Evolutionary conservation across 2,329 filamentous ascomycete species (phyloP).

Genomic region (Fusarium brevicatenulatum): DNA sequence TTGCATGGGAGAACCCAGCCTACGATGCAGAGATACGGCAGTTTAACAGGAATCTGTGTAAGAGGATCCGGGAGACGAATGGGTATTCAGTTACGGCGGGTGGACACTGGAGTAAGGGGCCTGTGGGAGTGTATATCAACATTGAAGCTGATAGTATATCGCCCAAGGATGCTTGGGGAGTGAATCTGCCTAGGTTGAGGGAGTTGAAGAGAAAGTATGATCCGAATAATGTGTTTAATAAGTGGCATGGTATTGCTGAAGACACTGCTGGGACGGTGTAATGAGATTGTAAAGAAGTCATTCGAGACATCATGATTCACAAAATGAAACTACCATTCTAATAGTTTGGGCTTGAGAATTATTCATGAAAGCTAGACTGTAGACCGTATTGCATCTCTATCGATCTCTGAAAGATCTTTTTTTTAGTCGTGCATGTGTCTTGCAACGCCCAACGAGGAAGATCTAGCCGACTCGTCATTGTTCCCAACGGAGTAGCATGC

Average conservation of each 20-base stretch:
- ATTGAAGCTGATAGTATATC: conserved; percentile 40
- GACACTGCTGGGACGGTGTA: background rate
- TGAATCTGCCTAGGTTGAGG: conserved; percentile 44
- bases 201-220: conserved; percentile 50
- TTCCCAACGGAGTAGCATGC: background rate
- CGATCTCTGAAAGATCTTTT: too few species aligned
- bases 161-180: conserved; percentile 47
- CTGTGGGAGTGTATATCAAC: conserved; percentile 47
- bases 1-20: conserved; percentile 53
- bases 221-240: conserved; percentile 49
- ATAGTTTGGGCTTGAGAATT: too few species aligned
- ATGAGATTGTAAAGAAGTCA: background rate
- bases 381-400: background rate
- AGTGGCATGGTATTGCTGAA: conserved; percentile 42
- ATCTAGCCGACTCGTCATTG: background rate
- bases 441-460: too few species aligned
- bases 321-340: too few species aligned
- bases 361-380: rapidly evolving
- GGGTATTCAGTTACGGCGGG: conserved; percentile 35
- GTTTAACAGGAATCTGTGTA: conserved; percentile 51
- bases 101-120: conserved; percentile 34
- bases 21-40: conserved; percentile 51
- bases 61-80: conserved; percentile 37
- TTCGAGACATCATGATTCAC: too few species aligned
- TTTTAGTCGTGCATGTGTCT: too few species aligned